These are phyloP conservation scores for Diddensiella transvaalensis DNA, from an alignment of 805 yeast genomes.

Conservation along the genomic window DNA sequence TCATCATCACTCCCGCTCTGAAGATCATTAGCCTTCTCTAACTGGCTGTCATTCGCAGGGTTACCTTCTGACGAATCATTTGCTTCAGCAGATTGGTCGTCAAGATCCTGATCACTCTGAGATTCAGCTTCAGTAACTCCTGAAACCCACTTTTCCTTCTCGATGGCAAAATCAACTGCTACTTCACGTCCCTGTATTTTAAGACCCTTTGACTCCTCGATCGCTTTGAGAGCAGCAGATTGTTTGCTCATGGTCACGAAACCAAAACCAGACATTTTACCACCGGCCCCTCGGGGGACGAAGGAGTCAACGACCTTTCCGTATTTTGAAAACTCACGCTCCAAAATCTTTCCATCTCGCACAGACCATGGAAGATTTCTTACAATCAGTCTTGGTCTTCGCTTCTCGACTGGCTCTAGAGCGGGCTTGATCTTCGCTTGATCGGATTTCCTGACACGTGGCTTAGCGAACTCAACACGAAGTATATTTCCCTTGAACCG, in stretches of 20 bases:
- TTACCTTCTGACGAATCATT: constrained; percentile 39
- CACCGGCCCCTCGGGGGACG: constrained; percentile 84
- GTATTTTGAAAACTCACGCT: constrained; percentile 63
- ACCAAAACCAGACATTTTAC: constrained; percentile 91
- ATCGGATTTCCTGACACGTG: constrained; percentile 67
- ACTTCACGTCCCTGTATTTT: constrained; percentile 87
- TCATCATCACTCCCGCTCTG: too few species aligned
- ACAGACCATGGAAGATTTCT: constrained; percentile 97
- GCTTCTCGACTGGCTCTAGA: constrained; percentile 49
- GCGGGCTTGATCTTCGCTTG: constrained; percentile 19
- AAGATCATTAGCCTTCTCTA: constrained; percentile 36
- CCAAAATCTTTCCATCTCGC: constrained; percentile 68
- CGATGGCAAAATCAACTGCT: constrained; percentile 90
- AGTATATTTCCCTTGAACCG: constrained; percentile 65
- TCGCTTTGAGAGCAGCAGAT: constrained; percentile 73
- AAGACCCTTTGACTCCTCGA: constrained; percentile 68
- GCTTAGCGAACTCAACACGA: constrained; percentile 82
- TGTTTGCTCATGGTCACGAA: constrained; percentile 86
- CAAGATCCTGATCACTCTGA: constrained; percentile 42
- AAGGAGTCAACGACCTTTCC: constrained; percentile 87
- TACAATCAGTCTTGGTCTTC: constrained; percentile 81
- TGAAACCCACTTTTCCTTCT: constrained; percentile 78
- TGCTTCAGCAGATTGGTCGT: constrained; percentile 37
- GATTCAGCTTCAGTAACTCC: constrained; percentile 40
- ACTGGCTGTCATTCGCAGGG: constrained; percentile 40